These are phyloP conservation scores for Hevea brasiliensis DNA, from an alignment of 345 rosid species.

Conservation along the genomic window DNA sequence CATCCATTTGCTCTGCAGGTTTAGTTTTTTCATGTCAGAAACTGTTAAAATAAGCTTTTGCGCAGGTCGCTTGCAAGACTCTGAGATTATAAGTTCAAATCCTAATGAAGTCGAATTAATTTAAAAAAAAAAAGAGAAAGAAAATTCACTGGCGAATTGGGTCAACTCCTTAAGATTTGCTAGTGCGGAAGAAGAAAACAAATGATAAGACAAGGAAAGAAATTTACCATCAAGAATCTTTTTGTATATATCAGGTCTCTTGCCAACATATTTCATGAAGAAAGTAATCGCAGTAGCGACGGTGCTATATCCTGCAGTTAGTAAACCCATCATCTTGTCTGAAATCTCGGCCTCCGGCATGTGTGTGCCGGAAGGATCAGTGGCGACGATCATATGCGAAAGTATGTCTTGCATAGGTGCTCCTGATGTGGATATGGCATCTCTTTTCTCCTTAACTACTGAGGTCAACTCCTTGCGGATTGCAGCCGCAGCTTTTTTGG, in stretches of 20 bases:
- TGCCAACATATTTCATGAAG: constrained; percentile 59
- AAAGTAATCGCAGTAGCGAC: constrained; percentile 57
- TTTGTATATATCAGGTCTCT: constrained; percentile 44
- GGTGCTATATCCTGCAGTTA: constrained; percentile 59
- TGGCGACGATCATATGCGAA: constrained; percentile 40
- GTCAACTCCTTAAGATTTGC: too few relatives aligned
- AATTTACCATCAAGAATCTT: constrained; percentile 44
- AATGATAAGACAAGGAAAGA: too few relatives aligned
- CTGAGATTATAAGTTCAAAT: too few relatives aligned
- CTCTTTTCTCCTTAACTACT: constrained; percentile 42
- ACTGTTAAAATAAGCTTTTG: too few relatives aligned
- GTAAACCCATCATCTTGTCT: constrained; percentile 51
- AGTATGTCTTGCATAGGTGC: constrained; percentile 34
- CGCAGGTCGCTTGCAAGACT: too few relatives aligned
- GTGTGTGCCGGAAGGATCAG: constrained; percentile 40
- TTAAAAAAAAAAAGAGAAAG: background rate
- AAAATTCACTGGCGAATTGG: too few relatives aligned
- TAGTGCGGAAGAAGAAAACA: too few relatives aligned
- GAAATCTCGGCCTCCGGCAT: constrained; percentile 55
- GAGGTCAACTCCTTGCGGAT: constrained; percentile 35
- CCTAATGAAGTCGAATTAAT: too few relatives aligned
- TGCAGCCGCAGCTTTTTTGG: constrained; percentile 35
- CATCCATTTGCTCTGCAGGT: constrained; percentile 52
- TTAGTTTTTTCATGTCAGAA: too few relatives aligned
- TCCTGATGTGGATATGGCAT: constrained; percentile 32